Percentiles rank a stretch among this genome's conserved stretches.
These are phyloP conservation scores for Teunomyces pallodes DNA, from an alignment of 805 yeast species.

Conservation along the genomic window DNA sequence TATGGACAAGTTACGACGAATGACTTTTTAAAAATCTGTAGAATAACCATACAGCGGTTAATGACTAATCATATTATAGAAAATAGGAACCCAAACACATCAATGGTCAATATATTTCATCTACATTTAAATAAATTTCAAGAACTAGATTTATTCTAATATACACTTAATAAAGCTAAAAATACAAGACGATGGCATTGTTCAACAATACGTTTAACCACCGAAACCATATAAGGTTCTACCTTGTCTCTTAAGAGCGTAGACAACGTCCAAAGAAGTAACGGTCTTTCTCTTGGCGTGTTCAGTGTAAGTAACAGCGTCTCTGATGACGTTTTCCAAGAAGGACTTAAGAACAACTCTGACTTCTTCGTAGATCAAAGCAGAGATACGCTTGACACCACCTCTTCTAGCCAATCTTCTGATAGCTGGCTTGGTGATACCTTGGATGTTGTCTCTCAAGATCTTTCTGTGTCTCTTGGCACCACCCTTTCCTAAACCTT, in stretches of 20 bases:
- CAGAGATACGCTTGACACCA: slow-evolving; percentile 99
- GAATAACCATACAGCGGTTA: too few relatives aligned
- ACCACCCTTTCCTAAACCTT: slow-evolving; percentile 99
- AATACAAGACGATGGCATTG: slow-evolving; percentile 4
- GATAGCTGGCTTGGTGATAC: slow-evolving; percentile 99
- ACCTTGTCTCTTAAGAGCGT: slow-evolving; percentile 99
- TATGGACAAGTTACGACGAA: too few relatives aligned
- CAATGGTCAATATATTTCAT: neutral
- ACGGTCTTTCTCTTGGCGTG: slow-evolving; percentile 99
- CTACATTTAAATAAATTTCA: slow-evolving; percentile 4
- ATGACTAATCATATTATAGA: neutral
- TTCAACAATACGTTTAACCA: slow-evolving; percentile 55
- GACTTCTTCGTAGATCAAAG: slow-evolving; percentile 97
- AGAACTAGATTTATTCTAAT: slow-evolving; percentile 18
- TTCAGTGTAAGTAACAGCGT: slow-evolving; percentile 98
- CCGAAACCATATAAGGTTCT: slow-evolving; percentile 99
- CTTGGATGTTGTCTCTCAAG: slow-evolving; percentile 98
- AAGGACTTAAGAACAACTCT: slow-evolving; percentile 94
- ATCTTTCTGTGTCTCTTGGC: slow-evolving; percentile 99
- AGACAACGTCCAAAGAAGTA: slow-evolving; percentile 96
- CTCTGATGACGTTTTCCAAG: slow-evolving; percentile 97
- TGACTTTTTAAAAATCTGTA: too few relatives aligned
- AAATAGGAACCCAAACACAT: neutral
- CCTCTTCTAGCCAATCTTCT: slow-evolving; percentile 99
- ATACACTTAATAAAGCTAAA: slow-evolving; percentile 16